A percentile compares a stretch with the other conserved stretches of the same genome.
Conservation (phyloP, 169 alveolate species). For the Cyclospora cayetanensis region DNA sequence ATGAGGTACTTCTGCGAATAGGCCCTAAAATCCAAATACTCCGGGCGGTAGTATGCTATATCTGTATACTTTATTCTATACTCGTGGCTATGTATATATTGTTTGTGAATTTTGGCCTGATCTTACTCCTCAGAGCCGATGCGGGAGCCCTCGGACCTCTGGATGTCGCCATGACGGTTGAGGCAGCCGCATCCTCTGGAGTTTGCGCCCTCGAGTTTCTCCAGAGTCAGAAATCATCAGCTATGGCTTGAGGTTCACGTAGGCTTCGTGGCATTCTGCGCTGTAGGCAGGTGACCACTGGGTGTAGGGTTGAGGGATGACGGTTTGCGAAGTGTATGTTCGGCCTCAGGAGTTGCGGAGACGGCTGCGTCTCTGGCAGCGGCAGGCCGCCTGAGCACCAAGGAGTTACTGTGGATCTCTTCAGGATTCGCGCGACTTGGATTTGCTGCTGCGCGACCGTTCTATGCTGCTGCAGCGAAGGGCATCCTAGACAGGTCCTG, state of each 20-base stretch:
- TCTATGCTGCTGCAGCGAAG: neutral
- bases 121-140: neutral
- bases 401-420: too few relatives aligned
- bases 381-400: too few relatives aligned
- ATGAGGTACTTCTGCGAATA: neutral
- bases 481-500: neutral
- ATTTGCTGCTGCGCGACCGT: too few relatives aligned
- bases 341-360: too few relatives aligned
- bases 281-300: neutral
- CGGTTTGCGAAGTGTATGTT: neutral
- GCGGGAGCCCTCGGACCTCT: neutral
- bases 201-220: neutral
- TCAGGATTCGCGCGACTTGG: too few relatives aligned
- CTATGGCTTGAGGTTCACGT: too few relatives aligned
- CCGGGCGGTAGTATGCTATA: too few relatives aligned
- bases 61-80: too few relatives aligned
- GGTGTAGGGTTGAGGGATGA: neutral
- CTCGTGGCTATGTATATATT: too few relatives aligned
- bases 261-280: too few relatives aligned
- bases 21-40: constrained; percentile 10
- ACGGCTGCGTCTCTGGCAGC: too few relatives aligned
- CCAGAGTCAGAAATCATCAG: too few relatives aligned
- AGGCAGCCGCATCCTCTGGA: neutral
- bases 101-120: neutral
- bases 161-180: constrained; percentile 16